phyloP scores from a whole-genome alignment of 208 protist species.

The Plasmodiophora brassicae region DNA sequence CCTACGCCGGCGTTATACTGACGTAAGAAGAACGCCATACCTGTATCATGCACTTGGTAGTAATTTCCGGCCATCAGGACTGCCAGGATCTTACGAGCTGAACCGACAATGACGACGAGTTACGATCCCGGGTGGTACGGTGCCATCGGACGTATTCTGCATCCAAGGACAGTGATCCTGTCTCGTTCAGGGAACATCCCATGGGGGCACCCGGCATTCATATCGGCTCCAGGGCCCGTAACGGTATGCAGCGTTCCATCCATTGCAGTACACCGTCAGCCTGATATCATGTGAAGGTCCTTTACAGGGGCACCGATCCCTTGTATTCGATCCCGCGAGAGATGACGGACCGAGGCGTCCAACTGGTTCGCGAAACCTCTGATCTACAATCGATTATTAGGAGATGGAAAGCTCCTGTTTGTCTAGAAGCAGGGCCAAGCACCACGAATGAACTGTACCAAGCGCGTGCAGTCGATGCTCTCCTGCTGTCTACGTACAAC shows the following conservation, averaged over 20 bases:
- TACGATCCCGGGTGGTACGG: neutral
- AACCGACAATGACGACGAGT: constrained; percentile 11
- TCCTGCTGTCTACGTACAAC: neutral
- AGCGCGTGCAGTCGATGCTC: neutral
- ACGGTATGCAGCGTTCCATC: too few relatives aligned
- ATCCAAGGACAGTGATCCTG: neutral
- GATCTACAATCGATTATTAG: neutral
- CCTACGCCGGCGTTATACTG: too few relatives aligned
- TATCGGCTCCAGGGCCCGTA: neutral
- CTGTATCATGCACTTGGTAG: too few relatives aligned
- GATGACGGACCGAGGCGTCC: neutral
- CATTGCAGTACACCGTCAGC: too few relatives aligned
- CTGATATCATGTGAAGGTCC: too few relatives aligned
- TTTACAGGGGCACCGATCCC: neutral
- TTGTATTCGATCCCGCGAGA: neutral
- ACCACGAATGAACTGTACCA: neutral
- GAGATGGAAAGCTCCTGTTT: neutral
- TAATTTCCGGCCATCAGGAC: constrained; percentile 21
- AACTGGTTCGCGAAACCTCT: neutral
- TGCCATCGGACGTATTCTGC: neutral
- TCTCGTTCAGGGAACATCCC: neutral
- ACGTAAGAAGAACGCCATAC: too few relatives aligned
- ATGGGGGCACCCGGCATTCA: neutral
- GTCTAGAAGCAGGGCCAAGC: neutral
- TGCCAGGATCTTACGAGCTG: neutral